Conservation (phyloP, 2,329 filamentous ascomycete genomes). For the Phialophora expanda region DNA sequence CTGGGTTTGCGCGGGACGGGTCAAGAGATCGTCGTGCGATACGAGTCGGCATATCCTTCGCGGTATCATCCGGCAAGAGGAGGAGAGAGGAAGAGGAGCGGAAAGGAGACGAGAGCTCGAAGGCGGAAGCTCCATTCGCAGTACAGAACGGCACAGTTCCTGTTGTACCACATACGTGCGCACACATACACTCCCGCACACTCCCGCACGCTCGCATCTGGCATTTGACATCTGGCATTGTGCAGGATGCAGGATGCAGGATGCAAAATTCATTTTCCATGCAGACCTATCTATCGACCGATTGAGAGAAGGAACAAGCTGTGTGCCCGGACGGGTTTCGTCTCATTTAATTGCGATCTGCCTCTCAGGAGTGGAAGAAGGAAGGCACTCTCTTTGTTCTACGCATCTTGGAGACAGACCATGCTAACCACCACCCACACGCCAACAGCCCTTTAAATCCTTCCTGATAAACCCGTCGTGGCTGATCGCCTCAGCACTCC, state of each 20-base stretch:
- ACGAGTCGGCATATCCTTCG: not conserved
- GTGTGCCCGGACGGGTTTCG: not conserved
- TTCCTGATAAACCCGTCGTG: constrained; percentile 79
- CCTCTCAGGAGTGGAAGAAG: not conserved
- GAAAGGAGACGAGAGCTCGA: not conserved
- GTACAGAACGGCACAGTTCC: not conserved
- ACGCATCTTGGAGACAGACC: not conserved
- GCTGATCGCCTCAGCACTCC: constrained; percentile 74
- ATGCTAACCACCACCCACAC: not conserved
- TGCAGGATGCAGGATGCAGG: not conserved
- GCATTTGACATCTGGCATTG: not conserved
- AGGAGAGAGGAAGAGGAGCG: not conserved
- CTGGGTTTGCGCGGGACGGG: not conserved
- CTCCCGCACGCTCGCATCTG: not conserved
- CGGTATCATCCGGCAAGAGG: not conserved
- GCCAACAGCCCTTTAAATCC: constrained; percentile 73
- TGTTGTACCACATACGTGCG: not conserved
- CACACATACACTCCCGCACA: not conserved
- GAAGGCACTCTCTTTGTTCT: not conserved
- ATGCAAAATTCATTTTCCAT: not conserved
- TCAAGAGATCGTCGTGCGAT: not conserved
- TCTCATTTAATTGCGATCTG: not conserved
- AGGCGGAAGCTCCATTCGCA: not conserved
- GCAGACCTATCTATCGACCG: not conserved
- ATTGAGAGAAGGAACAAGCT: not conserved